A percentile compares a stretch with the other conserved stretches of the same genome.
Evolutionary conservation across 2,329 filamentous ascomycete species (phyloP).

Genomic region (Calonectria pseudoreteaudii): DNA sequence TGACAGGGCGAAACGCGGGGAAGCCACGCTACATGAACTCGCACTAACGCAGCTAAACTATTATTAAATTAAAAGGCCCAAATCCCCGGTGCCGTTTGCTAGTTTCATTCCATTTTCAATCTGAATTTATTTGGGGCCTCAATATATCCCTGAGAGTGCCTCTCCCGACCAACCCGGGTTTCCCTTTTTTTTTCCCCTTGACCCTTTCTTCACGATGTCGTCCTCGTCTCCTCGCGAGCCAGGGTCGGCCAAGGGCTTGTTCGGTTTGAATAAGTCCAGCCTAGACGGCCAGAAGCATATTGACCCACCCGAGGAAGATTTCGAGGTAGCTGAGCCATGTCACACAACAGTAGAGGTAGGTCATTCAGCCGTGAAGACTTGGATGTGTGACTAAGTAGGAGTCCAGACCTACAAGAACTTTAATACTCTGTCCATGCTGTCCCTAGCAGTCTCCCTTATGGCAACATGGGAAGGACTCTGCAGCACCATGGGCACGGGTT

Average conservation of each 20-base stretch:
- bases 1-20: neutral
- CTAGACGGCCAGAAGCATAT: neutral
- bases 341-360: neutral
- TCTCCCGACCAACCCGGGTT: neutral
- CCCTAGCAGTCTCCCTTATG: neutral
- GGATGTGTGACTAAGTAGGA: neutral
- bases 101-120: neutral
- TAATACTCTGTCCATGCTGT: neutral
- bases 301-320: neutral
- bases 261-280: neutral
- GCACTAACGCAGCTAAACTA: neutral
- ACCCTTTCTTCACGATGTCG: neutral
- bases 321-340: neutral
- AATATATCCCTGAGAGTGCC: neutral
- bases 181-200: neutral
- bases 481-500: neutral
- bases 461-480: constrained; percentile 4
- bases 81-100: neutral
- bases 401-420: neutral
- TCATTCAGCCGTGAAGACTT: neutral
- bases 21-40: neutral
- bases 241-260: neutral
- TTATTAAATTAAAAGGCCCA: neutral
- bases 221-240: neutral
- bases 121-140: neutral